Conservation (phyloP, 179 eudicot genomes). For the Silene coronaria region DNA sequence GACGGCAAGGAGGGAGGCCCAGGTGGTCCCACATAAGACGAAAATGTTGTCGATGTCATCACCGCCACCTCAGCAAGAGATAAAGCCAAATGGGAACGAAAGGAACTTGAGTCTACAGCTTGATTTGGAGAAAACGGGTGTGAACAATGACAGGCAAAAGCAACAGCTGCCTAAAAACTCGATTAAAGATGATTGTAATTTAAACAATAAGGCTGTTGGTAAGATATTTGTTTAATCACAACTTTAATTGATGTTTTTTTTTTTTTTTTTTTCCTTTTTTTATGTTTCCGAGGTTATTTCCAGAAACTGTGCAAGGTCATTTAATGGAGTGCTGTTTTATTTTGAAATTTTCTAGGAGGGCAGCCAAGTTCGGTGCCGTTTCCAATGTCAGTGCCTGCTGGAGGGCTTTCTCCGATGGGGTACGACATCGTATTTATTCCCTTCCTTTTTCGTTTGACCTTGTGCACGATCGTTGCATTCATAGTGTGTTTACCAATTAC, state of each 20-base stretch:
- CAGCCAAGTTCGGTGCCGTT: constrained; percentile 40
- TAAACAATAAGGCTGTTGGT: constrained; percentile 31
- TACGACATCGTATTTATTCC: constrained; percentile 29
- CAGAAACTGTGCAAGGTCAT: neutral
- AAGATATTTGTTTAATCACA: constrained; percentile 5
- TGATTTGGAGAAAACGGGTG: constrained; percentile 39
- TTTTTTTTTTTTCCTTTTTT: no score
- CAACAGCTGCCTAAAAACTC: constrained; percentile 22
- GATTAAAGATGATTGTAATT: constrained; percentile 39
- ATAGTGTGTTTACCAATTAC: neutral
- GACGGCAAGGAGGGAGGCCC: constrained; percentile 25
- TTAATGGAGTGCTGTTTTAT: neutral
- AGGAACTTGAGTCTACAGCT: constrained; percentile 48
- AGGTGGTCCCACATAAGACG: neutral
- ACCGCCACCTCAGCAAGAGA: constrained; percentile 13
- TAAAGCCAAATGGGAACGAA: constrained; percentile 26
- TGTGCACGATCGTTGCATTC: neutral
- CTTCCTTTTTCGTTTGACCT: neutral
- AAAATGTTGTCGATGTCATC: neutral
- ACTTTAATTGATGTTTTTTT: neutral
- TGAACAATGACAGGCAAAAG: constrained; percentile 27
- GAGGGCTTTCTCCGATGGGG: constrained; percentile 93
- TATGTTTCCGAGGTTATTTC: neutral
- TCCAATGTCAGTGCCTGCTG: constrained; percentile 67
- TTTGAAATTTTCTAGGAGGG: constrained; percentile 28